Evolutionary conservation across 2,329 filamentous ascomycete species (phyloP), one percentile per base, ranked within the genome.

Genomic region (Neonectria hederae): DNA sequence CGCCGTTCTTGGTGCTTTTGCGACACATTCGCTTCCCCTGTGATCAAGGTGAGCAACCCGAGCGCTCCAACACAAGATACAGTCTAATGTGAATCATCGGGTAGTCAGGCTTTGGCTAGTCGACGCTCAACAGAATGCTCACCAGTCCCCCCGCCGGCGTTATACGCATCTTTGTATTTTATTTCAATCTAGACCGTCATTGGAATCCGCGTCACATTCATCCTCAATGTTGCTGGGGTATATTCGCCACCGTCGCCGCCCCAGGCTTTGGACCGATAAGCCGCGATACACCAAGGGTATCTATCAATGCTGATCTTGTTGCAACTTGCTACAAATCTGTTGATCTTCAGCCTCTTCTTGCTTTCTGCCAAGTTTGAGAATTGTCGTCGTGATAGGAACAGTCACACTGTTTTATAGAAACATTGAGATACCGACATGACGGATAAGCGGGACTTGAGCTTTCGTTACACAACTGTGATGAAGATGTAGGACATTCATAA

Each of bases 221-320:
- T 43, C 19, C 48, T 5, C 30, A 53, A 54, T 54, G 32, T 9
- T 40, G 35, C 17, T 46, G 49, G 42, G 61, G 28, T 5, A 22
- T 64, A 7, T 28, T 59, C 3, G 22, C 46, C 11, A 62, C 26
- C 5, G 54, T 65, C 26, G 32, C 42, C 13, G 53, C 0, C 52
- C 63, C 11, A 52, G 54, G 24, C 43, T 59, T 8, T 63, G 59
- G 54, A 56, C 42, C 11, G 40, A 57, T n/a, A 51, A 43, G 19
- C 63, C 55, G 5, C 45, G 59, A 17, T 66, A 65, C 21, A 62
- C 51, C 3, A 28, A 55, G 11, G 54, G 63, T 1, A 17, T 65
- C n/a, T n/a, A 59, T 65, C n/a, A n/a, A n/a, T n/a, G 38, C 62
- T 14, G 53, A 52, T 19, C 40, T 61, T 2, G 49, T 59, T n/a